Conservation (phyloP, 202 grass and related monocot genomes). For the Brachypodium distachyon region DNA sequence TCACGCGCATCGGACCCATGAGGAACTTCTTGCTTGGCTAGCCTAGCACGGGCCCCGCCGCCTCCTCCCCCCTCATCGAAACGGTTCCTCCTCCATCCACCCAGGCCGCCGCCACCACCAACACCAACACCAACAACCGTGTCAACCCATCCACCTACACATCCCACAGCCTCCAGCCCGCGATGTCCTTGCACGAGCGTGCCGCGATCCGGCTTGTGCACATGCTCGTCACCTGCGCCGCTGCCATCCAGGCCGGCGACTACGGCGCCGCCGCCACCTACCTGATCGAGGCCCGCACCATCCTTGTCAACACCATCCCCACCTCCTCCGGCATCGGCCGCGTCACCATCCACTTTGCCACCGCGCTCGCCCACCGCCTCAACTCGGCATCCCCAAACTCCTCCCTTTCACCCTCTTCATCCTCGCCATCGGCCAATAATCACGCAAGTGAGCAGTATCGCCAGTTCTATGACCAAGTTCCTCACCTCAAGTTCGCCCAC, state of each 20-base stretch:
- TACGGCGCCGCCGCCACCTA: not conserved
- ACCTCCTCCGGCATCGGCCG: slow-evolving; percentile 50
- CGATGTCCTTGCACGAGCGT: slow-evolving; percentile 3
- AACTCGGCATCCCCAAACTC: slow-evolving; percentile 7
- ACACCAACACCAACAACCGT: not conserved
- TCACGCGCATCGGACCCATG: slow-evolving; percentile 5
- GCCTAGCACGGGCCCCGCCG: not conserved
- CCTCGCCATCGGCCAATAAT: not conserved
- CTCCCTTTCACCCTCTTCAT: not conserved
- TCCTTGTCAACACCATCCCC: slow-evolving; percentile 9
- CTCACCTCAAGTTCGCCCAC: slow-evolving; percentile 61
- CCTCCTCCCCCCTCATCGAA: not conserved
- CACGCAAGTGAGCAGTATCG: slow-evolving; percentile 8
- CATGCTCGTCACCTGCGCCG: slow-evolving; percentile 36
- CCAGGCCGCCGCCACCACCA: not conserved
- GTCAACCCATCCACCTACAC: not conserved
- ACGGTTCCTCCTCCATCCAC: not conserved
- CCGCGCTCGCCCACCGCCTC: slow-evolving; percentile 44
- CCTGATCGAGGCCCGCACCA: slow-evolving; percentile 23
- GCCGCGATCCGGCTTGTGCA: slow-evolving; percentile 35
- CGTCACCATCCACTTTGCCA: slow-evolving; percentile 48
- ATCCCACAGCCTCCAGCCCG: not conserved
- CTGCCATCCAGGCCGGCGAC: slow-evolving; percentile 41
- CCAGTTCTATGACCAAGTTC: slow-evolving; percentile 48
- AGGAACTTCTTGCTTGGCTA: slow-evolving; percentile 1